These are phyloP conservation scores for Pleurotus djamor DNA, from an alignment of 768 basidiomycete species.

Conservation along the genomic window DNA sequence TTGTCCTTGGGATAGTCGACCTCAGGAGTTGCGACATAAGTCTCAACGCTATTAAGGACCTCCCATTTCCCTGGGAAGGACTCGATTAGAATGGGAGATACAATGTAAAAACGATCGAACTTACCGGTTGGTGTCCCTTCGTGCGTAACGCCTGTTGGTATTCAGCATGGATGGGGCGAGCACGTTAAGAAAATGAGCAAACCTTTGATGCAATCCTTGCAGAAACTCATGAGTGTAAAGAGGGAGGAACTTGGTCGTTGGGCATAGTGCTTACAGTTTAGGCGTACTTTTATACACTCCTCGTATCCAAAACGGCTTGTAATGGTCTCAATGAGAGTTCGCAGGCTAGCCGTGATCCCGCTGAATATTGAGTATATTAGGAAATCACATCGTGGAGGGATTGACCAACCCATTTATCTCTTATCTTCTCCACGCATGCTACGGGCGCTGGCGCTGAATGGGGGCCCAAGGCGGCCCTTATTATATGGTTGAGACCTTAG, in stretches of 20 bases:
- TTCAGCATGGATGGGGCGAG: not conserved
- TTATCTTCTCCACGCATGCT: too few relatives aligned
- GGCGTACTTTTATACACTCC: too few relatives aligned
- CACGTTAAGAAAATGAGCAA: not conserved
- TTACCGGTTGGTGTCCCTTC: conserved; percentile 33
- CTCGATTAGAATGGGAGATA: not conserved
- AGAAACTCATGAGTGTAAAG: conserved; percentile 40
- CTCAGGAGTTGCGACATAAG: conserved; percentile 41
- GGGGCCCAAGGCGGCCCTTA: too few relatives aligned
- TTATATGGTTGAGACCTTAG: too few relatives aligned
- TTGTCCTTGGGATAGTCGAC: conserved; percentile 39
- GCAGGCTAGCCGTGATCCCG: too few relatives aligned
- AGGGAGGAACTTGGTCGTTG: not conserved
- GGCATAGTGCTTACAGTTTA: too few relatives aligned
- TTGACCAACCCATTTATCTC: too few relatives aligned
- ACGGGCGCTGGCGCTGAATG: too few relatives aligned
- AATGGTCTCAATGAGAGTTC: too few relatives aligned
- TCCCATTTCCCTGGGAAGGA: conserved; percentile 30
- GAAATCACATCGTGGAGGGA: too few relatives aligned
- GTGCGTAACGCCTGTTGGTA: conserved; percentile 30
- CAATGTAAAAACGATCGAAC: not conserved
- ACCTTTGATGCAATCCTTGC: conserved; percentile 46
- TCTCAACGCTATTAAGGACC: conserved; percentile 30
- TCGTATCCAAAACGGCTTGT: too few relatives aligned
- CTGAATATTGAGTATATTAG: too few relatives aligned